Evolutionary conservation across 208 protist species (phyloP).

Genomic region (Strigomonas culicis): DNA sequence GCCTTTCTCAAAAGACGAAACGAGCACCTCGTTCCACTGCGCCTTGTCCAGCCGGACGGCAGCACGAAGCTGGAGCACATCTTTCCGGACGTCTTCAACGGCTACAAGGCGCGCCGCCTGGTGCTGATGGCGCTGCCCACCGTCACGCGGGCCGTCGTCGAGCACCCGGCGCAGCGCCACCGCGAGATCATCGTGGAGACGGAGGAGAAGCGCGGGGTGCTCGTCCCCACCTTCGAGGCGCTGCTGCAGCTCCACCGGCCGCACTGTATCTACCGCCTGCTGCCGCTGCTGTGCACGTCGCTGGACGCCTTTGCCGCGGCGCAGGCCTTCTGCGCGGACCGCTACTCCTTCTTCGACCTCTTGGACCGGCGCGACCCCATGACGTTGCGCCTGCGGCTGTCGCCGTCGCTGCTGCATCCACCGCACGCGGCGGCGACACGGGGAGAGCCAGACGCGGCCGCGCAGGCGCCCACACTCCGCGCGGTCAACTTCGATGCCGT

Average conservation of each 20-base stretch:
- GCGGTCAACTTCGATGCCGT: too few species aligned
- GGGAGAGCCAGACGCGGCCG: too few species aligned
- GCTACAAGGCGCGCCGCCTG: slow-evolving; percentile 63
- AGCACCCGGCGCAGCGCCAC: neutral
- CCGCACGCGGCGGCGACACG: too few species aligned
- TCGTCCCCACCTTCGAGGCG: slow-evolving; percentile 58
- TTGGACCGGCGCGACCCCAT: slow-evolving; percentile 20
- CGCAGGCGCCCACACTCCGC: too few species aligned
- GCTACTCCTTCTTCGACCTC: slow-evolving; percentile 55
- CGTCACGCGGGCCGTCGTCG: slow-evolving; percentile 14
- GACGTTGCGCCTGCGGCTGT: too few species aligned
- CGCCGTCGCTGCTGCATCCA: too few species aligned
- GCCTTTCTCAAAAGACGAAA: slow-evolving; percentile 60
- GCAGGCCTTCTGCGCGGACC: slow-evolving; percentile 55
- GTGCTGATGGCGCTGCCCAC: slow-evolving; percentile 67
- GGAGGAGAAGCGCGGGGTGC: slow-evolving; percentile 50
- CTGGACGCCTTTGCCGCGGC: slow-evolving; percentile 64
- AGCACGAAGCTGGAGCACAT: slow-evolving; percentile 58
- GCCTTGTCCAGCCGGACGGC: slow-evolving; percentile 73
- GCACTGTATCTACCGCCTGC: slow-evolving; percentile 74
- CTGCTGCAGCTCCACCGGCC: slow-evolving; percentile 61
- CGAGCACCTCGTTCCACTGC: slow-evolving; percentile 43
- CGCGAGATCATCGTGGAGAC: slow-evolving; percentile 4
- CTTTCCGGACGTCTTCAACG: slow-evolving; percentile 54
- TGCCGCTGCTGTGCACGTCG: slow-evolving; percentile 67